Base-by-base conservation (phyloP, 1,284 basidiomycete species). In the Gymnopus androsaceus region DNA sequence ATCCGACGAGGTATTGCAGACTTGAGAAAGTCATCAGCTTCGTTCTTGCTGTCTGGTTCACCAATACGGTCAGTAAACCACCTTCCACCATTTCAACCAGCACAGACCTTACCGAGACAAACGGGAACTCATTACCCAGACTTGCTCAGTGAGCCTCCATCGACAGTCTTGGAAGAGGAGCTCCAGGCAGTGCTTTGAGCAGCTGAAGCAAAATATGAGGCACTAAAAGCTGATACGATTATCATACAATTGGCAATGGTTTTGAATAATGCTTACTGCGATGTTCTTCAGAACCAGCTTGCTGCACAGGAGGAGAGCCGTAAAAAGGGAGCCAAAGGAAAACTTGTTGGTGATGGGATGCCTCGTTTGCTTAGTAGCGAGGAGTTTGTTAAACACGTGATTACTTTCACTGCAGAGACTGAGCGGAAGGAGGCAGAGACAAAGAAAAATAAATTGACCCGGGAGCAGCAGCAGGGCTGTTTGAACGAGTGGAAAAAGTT, bases 331-430 rank as follows among this genome's bases (percentile, higher is more conserved):
- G 51, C 54, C 14, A 58, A 50, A 28, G 55, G 15, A 27, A 31
- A 54, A 17, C 59, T 61, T n/a, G 59, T 61, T 19, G 62, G 51
- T 19, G 63, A 65, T 63, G 64, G 63, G 4, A 34, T 62, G 47
- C 62, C 61, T 8, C 55, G 55, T 33, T 51, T 64, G 33, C 57
- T 63, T 30, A 61, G 60, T 19, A 54, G 54, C 23, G 55, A 59
- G 15, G 57, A 63, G 31, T 28, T 59, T 25, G 36, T 58, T 4
- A 49, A 55, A 7, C 49, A 36, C 40, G 45, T 55, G 19, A 46
- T 47, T 34, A 19, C 50, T 27, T 33, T 33, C 21, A 47, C 55
- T 17, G 52, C 48, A 31, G 40, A 56, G 36, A 55, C 36, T 30
- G 38, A 41, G n/a, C 31, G 46, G 49, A 59, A 54, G 37, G 48